Conservation (phyloP, 2,329 filamentous ascomycete species). For the Dactylonectria macrodidyma region DNA sequence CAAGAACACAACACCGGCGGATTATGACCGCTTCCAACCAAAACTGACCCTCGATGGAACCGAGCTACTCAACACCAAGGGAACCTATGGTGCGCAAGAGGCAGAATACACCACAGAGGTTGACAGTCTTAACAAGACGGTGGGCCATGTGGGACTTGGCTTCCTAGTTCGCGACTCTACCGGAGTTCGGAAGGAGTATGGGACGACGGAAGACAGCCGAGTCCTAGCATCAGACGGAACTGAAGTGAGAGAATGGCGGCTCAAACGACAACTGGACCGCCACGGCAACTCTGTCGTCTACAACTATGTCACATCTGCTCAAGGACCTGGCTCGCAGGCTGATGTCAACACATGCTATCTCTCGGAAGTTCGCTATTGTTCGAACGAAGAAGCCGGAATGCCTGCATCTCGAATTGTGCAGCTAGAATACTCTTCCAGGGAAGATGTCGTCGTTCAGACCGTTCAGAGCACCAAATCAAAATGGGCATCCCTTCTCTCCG, state of each 20-base stretch:
- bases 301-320: constrained; percentile 2
- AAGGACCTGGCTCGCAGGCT: not conserved
- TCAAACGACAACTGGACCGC: constrained; percentile 13
- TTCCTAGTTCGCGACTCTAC: constrained; percentile 4
- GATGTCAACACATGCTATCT: constrained; percentile 11
- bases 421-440: not conserved
- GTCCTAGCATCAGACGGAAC: not conserved
- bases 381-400: not conserved
- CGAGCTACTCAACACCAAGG: constrained; percentile 15
- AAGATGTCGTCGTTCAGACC: constrained; percentile 1
- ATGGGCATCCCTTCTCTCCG: constrained; percentile 6
- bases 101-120: constrained; percentile 1
- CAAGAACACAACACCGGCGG: constrained; percentile 5
- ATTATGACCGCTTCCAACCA: constrained; percentile 6
- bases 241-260: constrained; percentile 18
- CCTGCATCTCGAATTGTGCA: constrained; percentile 3
- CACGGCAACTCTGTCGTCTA: constrained; percentile 18
- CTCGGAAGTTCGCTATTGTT: not conserved
- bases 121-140: not conserved
- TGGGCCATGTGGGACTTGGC: not conserved
- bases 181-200: constrained; percentile 9
- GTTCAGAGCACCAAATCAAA: not conserved
- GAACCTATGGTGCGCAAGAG: not conserved
- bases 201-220: constrained; percentile 10
- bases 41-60: constrained; percentile 7